These are phyloP conservation scores for Pseudocercospora vitis DNA, from an alignment of 2,329 filamentous ascomycete genomes.

Conservation along the genomic window DNA sequence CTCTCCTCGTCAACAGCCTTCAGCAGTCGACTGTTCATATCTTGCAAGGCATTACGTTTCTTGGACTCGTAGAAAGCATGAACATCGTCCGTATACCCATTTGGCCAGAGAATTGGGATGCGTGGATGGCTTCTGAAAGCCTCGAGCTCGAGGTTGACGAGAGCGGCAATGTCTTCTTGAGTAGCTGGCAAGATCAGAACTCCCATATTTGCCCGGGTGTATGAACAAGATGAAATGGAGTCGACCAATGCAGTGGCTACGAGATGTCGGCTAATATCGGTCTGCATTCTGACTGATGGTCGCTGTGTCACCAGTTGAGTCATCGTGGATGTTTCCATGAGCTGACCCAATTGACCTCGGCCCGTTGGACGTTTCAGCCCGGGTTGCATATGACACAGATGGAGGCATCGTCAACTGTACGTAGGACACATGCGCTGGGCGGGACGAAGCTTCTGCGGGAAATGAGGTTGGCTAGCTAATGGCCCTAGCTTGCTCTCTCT, in stretches of 20 bases:
- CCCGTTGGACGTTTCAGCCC: too few relatives aligned
- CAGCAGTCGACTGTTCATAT: conserved; percentile 18
- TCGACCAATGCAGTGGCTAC: neutral
- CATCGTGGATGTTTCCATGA: too few relatives aligned
- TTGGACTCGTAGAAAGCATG: conserved; percentile 27
- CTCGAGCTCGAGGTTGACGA: conserved; percentile 27
- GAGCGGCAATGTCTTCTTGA: conserved; percentile 27
- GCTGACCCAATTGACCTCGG: too few relatives aligned
- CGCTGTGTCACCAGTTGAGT: too few relatives aligned
- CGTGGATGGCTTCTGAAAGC: conserved; percentile 31
- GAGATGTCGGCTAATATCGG: too few relatives aligned
- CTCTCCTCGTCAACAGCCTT: conserved; percentile 28
- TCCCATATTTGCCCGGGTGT: conserved; percentile 12
- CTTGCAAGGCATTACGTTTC: conserved; percentile 18
- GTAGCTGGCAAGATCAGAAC: conserved; percentile 22
- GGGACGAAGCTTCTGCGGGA: too few relatives aligned
- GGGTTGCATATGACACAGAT: too few relatives aligned
- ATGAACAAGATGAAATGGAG: neutral
- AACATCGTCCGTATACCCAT: conserved; percentile 29
- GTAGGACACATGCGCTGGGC: too few relatives aligned
- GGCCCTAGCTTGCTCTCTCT: too few relatives aligned
- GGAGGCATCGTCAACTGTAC: too few relatives aligned
- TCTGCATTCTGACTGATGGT: too few relatives aligned
- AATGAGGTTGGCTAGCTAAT: too few relatives aligned
- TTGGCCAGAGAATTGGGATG: conserved; percentile 30